Conservation (phyloP, 805 yeast species). For the Lipomyces mesembrius region DNA sequence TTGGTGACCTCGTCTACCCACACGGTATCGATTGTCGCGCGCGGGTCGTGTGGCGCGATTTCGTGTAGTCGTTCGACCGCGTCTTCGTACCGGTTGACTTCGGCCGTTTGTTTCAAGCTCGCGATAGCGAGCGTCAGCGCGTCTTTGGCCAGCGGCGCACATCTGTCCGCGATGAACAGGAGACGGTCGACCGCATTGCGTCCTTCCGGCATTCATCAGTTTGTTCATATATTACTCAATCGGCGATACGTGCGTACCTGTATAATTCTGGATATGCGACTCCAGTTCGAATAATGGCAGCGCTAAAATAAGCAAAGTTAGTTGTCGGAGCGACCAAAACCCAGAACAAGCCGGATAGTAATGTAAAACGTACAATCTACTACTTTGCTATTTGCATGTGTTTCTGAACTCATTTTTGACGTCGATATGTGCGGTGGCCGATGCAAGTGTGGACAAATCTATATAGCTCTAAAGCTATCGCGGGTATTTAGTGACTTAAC, state of each 20-base stretch:
- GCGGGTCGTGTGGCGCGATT: constrained; percentile 11
- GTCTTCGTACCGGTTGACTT: constrained; percentile 24
- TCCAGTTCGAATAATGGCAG: constrained; percentile 32
- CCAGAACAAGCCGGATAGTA: no score
- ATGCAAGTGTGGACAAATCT: no score
- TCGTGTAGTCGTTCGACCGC: constrained; percentile 20
- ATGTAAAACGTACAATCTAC: background rate
- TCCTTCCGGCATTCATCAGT: constrained; percentile 12
- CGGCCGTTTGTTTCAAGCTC: constrained; percentile 19
- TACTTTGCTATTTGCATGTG: background rate
- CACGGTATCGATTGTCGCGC: constrained; percentile 18
- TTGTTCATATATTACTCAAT: no score
- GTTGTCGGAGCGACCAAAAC: background rate
- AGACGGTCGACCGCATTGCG: constrained; percentile 32
- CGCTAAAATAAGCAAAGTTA: background rate
- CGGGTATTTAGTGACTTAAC: no score
- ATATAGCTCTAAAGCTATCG: no score
- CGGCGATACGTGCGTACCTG: constrained; percentile 22
- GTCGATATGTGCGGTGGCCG: no score
- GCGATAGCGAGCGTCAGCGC: constrained; percentile 30
- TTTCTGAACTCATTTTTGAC: background rate
- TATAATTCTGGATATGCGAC: constrained; percentile 30
- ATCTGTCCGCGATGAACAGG: constrained; percentile 30
- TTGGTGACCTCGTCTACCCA: constrained; percentile 24
- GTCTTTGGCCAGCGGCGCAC: constrained; percentile 23